A percentile compares a stretch with the other conserved stretches of the same genome.
phyloP scores from a whole-genome alignment of 2,329 filamentous ascomycete genomes.

The Ophiostoma perfectum region DNA sequence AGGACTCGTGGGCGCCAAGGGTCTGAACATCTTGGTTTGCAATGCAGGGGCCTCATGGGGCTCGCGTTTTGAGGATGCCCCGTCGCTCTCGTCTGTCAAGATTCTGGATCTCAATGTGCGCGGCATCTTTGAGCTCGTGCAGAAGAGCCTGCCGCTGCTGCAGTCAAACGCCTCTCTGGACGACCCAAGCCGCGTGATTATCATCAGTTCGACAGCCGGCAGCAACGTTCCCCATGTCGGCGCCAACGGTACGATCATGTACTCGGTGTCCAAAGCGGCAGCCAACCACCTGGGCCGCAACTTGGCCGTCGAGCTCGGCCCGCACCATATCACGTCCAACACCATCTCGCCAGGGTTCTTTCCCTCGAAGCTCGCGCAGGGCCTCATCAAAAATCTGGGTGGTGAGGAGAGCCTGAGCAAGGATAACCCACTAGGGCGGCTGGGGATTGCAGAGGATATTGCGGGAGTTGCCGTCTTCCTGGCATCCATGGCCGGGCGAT shows the following conservation, averaged over 20 bases:
- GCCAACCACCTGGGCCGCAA: slow-evolving; percentile 53
- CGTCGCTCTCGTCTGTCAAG: slow-evolving; percentile 39
- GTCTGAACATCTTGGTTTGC: not conserved
- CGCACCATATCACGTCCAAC: slow-evolving; percentile 59
- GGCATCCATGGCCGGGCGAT: not conserved
- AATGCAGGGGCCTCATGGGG: not conserved
- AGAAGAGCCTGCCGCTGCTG: slow-evolving; percentile 41
- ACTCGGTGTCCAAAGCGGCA: slow-evolving; percentile 64
- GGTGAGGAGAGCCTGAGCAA: slow-evolving; percentile 48
- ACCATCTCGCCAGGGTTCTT: slow-evolving; percentile 63
- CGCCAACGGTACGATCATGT: slow-evolving; percentile 58
- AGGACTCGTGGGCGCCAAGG: not conserved
- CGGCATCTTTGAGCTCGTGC: slow-evolving; percentile 63
- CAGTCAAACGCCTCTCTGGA: slow-evolving; percentile 34
- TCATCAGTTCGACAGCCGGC: slow-evolving; percentile 62
- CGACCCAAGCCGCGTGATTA: slow-evolving; percentile 58
- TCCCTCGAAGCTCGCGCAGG: slow-evolving; percentile 61
- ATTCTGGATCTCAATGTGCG: slow-evolving; percentile 68
- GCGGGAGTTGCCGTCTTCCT: not conserved
- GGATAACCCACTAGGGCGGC: slow-evolving; percentile 40
- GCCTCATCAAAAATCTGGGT: slow-evolving; percentile 56
- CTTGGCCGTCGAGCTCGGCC: slow-evolving; percentile 63
- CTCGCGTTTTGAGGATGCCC: not conserved
- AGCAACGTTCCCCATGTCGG: slow-evolving; percentile 56
- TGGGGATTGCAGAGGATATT: not conserved